Evolutionary conservation across 768 basidiomycete species (phyloP).

Genomic region (Termitomyces heimii): DNA sequence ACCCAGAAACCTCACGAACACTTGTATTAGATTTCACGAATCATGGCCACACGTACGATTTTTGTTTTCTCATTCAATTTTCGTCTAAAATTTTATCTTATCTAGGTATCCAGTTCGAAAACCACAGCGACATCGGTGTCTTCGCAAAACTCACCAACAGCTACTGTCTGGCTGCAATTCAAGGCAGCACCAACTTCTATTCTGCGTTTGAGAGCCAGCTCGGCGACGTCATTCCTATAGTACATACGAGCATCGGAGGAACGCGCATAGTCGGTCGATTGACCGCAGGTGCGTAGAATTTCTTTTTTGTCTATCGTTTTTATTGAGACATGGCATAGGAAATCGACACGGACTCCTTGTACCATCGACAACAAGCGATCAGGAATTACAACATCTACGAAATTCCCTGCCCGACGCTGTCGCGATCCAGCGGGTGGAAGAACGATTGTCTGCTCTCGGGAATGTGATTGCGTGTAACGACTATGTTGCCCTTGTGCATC

Average conservation of each 20-base stretch:
- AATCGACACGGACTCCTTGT: conserved; percentile 98
- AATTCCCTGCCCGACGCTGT: conserved; percentile 93
- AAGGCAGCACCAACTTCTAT: conserved; percentile 96
- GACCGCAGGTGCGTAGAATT: conserved; percentile 63
- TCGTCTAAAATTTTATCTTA: conserved; percentile 12
- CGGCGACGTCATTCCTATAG: conserved; percentile 89
- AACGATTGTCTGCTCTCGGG: conserved; percentile 93
- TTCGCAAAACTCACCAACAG: conserved; percentile 97
- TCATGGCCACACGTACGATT: conserved; percentile 45
- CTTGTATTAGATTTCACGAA: conserved; percentile 9
- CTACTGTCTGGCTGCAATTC: conserved; percentile 92
- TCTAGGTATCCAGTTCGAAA: conserved; percentile 90
- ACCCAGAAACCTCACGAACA: not conserved
- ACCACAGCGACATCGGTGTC: conserved; percentile 92
- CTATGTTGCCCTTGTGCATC: conserved; percentile 97
- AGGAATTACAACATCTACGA: conserved; percentile 95
- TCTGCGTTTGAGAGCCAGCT: conserved; percentile 96
- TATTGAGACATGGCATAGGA: conserved; percentile 36
- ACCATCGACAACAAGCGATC: conserved; percentile 92
- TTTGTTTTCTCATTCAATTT: conserved; percentile 2
- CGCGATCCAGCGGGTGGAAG: conserved; percentile 93
- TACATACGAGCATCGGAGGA: conserved; percentile 92
- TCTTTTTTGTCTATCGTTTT: not conserved
- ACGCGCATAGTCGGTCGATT: conserved; percentile 91
- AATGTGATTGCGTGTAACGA: conserved; percentile 99